These are phyloP conservation scores for Auriscalpium vulgare DNA, from an alignment of 768 basidiomycete genomes.

Conservation along the genomic window DNA sequence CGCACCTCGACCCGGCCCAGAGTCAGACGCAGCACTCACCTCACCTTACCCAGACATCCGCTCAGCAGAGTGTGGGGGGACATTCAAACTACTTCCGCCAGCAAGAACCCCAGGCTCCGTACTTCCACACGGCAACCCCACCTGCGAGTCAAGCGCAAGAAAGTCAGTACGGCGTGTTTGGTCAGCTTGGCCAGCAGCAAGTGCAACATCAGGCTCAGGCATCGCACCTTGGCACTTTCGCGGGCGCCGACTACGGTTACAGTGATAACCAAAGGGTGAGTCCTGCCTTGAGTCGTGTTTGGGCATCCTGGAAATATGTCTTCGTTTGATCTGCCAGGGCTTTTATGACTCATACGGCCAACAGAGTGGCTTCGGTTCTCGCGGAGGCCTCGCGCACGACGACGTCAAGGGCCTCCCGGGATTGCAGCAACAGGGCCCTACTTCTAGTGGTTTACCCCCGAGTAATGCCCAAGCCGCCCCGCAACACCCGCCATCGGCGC, in stretches of 20 bases:
- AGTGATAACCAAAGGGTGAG: slow-evolving; percentile 57
- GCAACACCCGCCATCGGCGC: slow-evolving; percentile 40
- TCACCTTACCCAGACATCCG: slow-evolving; percentile 26
- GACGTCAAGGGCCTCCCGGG: slow-evolving; percentile 66
- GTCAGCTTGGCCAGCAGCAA: slow-evolving; percentile 44
- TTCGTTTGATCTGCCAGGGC: slow-evolving; percentile 31
- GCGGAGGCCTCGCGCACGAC: slow-evolving; percentile 63
- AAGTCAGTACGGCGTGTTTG: slow-evolving; percentile 57
- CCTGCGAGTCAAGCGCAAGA: slow-evolving; percentile 58
- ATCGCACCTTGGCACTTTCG: slow-evolving; percentile 46
- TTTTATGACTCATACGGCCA: slow-evolving; percentile 61
- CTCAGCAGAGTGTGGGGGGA: slow-evolving; percentile 30
- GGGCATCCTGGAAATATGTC: slow-evolving; percentile 12
- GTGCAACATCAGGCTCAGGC: slow-evolving; percentile 53
- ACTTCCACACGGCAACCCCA: slow-evolving; percentile 75
- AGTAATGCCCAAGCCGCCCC: slow-evolving; percentile 44
- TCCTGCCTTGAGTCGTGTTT: slow-evolving; percentile 2
- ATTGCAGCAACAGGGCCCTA: slow-evolving; percentile 48
- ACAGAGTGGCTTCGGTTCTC: slow-evolving; percentile 54
- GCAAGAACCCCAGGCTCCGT: slow-evolving; percentile 43
- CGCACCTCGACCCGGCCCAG: slow-evolving; percentile 58
- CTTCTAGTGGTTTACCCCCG: slow-evolving; percentile 44
- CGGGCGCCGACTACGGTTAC: slow-evolving; percentile 61
- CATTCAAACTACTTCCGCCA: slow-evolving; percentile 65
- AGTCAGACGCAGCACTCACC: slow-evolving; percentile 29